Base-by-base conservation (phyloP, 331 rosid genomes). In the Acacia concinna region DNA sequence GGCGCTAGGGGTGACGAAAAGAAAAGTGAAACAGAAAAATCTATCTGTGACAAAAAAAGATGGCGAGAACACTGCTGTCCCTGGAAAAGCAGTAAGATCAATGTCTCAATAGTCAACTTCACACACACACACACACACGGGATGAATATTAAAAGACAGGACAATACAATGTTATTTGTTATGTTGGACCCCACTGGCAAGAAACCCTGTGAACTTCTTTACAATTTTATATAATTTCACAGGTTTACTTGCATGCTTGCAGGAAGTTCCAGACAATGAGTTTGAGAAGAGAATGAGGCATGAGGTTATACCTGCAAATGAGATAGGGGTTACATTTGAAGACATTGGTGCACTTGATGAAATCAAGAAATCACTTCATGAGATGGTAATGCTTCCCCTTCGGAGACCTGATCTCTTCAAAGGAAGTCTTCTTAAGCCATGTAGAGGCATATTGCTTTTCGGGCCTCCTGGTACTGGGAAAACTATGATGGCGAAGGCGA, bases 381-480 rank as follows among this genome's bases (percentile, higher is more conserved):
- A 96, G 86, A 75, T 93, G 73, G 99, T 96, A 68, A 96, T 96
- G 98, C 99, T 96, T 59, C 99, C 98, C 20, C 97, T 96, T 47
- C 86, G 91, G 82, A 90, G 99, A 81, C 99, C 98, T n/a, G 97
- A 96, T 74, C 99, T 96, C 52, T 96, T 96, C 91, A 90, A 86
- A 76, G 99, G 98, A 17, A 97, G 99, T 2, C 96, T 93, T 66
- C 98, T 96, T 43, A 93, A 96, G 86, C 99, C 99, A 43, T 96
- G 99, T 46, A 90, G 97, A 83, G 98, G 99, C 8, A 91, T 96
- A 77, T 79, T 96, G 81, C 99, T 96, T 52, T 96, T 96, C 21
- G 99, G 99, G 5, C 99, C 99, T 38, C 98, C 99, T 18, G 98
- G 97, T 37, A 96, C 97, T 12, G 97, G 99, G 31, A 96, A 96